Base-by-base conservation (phyloP, 768 basidiomycete species). In the Phanerodontia chrysosporium region DNA sequence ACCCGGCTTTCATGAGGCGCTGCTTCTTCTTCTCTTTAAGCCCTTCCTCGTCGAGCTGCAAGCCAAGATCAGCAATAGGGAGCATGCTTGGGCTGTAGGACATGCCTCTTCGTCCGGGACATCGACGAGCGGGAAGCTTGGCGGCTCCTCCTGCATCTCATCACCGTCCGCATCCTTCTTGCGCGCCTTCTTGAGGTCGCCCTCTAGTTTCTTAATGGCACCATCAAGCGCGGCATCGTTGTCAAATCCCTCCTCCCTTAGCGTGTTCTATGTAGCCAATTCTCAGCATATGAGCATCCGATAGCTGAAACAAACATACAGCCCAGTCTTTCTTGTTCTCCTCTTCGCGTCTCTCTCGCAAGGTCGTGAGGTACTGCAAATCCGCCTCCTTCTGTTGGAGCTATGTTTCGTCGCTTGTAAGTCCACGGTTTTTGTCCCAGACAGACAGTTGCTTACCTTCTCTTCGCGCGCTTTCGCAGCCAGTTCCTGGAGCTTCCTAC, bases 1-100 rank as follows among this genome's bases (percentile, higher is more conserved):
- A 95, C 0, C 92, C 92, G 0, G 95, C 93, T 71, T 97, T 98
- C 76, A 95, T 76, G 30, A 98, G 79, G 64, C 86, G 89, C 70
- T 99, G 97, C 67, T 89, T 91, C 67, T 86, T 87, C 76, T 98
- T 99, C 73, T 99, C 97, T 70, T 92, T 98, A 35, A 98, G 70
- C 25, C 86, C 81, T 42, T 96, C 95, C 67, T 98, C 95, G 65
- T 92, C 91, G 8, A 94, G 80, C 89, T 92, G 59, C 18, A 3
- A 27, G 1, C 18, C 8, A 39, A 44, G 45, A 39, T 44, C 3
- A 35, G 10, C 10, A 16, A 39, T 21, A 35, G 27, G 16, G 21
- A 45, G 1, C 14, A 16, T 28, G 39, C 13, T 1, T 12, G 39
- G 45, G 51, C n/a, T 1, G 35, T 22, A n/a, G 4, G 66, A 24